These are phyloP conservation scores for Suhomyces ambrosiae DNA, from an alignment of 1,139 yeast genomes.

Conservation along the genomic window DNA sequence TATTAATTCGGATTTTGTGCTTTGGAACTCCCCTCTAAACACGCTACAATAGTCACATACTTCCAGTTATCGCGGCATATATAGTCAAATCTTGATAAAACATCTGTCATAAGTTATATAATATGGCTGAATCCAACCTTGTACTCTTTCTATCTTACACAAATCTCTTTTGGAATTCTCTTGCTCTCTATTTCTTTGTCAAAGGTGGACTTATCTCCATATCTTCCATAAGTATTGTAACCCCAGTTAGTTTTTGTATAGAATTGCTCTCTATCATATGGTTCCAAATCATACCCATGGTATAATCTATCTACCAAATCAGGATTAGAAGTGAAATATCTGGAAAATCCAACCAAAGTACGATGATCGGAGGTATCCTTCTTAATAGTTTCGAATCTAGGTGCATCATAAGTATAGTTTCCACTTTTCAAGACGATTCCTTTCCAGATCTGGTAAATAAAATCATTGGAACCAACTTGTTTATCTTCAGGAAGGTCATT, in stretches of 20 bases:
- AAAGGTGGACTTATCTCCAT: slow-evolving; percentile 5
- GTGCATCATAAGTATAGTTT: slow-evolving; percentile 15
- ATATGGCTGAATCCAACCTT: too few relatives aligned
- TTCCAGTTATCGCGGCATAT: too few relatives aligned
- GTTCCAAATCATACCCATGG: slow-evolving; percentile 16
- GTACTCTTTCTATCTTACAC: too few relatives aligned
- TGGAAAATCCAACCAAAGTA: slow-evolving; percentile 36
- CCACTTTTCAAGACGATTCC: slow-evolving; percentile 16
- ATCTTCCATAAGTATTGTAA: slow-evolving; percentile 29
- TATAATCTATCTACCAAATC: slow-evolving; percentile 17
- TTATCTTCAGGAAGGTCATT: slow-evolving; percentile 3
- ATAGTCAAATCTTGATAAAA: too few relatives aligned
- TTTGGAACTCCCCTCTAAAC: too few relatives aligned
- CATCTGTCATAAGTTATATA: too few relatives aligned
- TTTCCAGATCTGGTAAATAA: slow-evolving; percentile 18
- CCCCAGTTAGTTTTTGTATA: slow-evolving; percentile 29
- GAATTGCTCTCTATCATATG: slow-evolving; percentile 27
- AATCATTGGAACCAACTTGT: slow-evolving; percentile 14
- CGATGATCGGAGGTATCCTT: slow-evolving; percentile 28
- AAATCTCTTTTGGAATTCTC: slow-evolving; percentile 1
- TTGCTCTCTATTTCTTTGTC: slow-evolving; percentile 8
- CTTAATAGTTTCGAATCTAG: slow-evolving; percentile 15
- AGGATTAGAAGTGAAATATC: slow-evolving; percentile 20
- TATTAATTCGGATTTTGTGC: too few relatives aligned
- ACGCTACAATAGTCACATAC: too few relatives aligned